These are phyloP conservation scores for Venustampulla echinocandica DNA, from an alignment of 495 filamentous ascomycete species.

Conservation along the genomic window DNA sequence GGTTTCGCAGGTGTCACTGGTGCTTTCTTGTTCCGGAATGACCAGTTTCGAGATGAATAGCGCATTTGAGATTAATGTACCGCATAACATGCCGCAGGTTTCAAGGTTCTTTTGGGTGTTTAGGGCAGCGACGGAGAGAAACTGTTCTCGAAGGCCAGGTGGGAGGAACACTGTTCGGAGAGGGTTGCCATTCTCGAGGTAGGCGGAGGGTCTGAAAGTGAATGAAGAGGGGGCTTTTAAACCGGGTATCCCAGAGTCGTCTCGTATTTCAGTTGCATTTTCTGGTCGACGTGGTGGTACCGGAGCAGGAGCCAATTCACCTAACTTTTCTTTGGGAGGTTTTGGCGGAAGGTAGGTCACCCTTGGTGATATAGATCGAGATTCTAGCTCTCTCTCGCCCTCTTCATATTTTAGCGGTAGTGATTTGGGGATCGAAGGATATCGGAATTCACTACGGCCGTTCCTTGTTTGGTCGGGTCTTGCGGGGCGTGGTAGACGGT, in stretches of 20 bases:
- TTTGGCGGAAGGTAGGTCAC: slow-evolving; percentile 28
- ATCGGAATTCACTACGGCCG: slow-evolving; percentile 30
- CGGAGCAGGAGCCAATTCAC: not conserved
- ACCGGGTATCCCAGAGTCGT: slow-evolving; percentile 16
- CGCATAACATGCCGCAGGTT: slow-evolving; percentile 90
- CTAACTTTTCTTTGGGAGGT: slow-evolving; percentile 34
- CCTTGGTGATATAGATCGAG: slow-evolving; percentile 8
- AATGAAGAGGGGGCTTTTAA: slow-evolving; percentile 25
- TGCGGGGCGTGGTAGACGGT: slow-evolving; percentile 1
- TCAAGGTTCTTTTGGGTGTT: slow-evolving; percentile 81
- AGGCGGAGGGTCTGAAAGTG: slow-evolving; percentile 78
- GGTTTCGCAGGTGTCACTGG: slow-evolving; percentile 88
- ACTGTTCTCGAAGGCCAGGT: slow-evolving; percentile 56
- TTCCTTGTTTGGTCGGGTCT: slow-evolving; percentile 4
- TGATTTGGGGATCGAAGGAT: slow-evolving; percentile 41
- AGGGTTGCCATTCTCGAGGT: slow-evolving; percentile 78
- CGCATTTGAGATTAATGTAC: slow-evolving; percentile 83
- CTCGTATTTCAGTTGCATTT: slow-evolving; percentile 20
- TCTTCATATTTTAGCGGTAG: slow-evolving; percentile 33
- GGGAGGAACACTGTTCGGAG: slow-evolving; percentile 85
- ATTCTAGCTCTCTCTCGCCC: not conserved
- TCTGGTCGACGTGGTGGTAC: slow-evolving; percentile 14
- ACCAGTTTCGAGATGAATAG: slow-evolving; percentile 81
- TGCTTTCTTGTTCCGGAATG: slow-evolving; percentile 84
- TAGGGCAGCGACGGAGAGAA: slow-evolving; percentile 58